Conservation (phyloP, 2,329 filamentous ascomycete species). For the Claviceps humidiphila region DNA sequence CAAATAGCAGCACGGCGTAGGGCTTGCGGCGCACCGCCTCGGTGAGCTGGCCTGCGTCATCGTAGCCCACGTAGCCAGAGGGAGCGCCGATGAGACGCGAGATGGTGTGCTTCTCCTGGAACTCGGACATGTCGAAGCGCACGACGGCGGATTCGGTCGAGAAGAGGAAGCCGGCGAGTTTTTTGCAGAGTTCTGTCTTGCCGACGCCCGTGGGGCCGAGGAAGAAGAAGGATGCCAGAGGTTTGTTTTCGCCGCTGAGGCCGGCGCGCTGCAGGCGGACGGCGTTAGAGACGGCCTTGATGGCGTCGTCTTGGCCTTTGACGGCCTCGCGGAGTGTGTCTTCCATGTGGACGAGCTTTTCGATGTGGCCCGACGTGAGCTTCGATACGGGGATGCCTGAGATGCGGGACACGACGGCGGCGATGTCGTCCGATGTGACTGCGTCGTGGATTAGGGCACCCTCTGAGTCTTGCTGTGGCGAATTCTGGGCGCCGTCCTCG, state of each 20-base stretch:
- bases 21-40: constrained; percentile 91
- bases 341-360: constrained; percentile 94
- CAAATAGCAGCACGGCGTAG: constrained; percentile 86
- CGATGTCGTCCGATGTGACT: constrained; percentile 92
- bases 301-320: constrained; percentile 85
- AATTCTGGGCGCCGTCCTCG: constrained; percentile 10
- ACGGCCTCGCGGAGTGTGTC: constrained; percentile 72
- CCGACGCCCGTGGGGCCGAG: constrained; percentile 91
- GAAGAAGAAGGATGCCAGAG: constrained; percentile 94
- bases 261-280: constrained; percentile 90
- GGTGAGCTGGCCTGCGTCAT: constrained; percentile 90
- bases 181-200: constrained; percentile 96
- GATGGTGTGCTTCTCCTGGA: constrained; percentile 94
- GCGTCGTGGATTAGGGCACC: constrained; percentile 74
- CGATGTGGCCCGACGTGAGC: constrained; percentile 82
- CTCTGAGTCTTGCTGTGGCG: constrained; percentile 18
- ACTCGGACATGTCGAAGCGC: constrained; percentile 95
- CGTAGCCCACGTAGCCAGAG: constrained; percentile 91
- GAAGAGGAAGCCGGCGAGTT: constrained; percentile 85
- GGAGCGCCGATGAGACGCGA: constrained; percentile 85
- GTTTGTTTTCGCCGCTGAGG: constrained; percentile 79
- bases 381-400: constrained; percentile 91
- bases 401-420: constrained; percentile 74
- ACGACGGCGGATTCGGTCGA: constrained; percentile 83
- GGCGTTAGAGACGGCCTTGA: constrained; percentile 81